phyloP scores from a whole-genome alignment of 148 eudicot species.

The Arctostaphylos glauca region DNA sequence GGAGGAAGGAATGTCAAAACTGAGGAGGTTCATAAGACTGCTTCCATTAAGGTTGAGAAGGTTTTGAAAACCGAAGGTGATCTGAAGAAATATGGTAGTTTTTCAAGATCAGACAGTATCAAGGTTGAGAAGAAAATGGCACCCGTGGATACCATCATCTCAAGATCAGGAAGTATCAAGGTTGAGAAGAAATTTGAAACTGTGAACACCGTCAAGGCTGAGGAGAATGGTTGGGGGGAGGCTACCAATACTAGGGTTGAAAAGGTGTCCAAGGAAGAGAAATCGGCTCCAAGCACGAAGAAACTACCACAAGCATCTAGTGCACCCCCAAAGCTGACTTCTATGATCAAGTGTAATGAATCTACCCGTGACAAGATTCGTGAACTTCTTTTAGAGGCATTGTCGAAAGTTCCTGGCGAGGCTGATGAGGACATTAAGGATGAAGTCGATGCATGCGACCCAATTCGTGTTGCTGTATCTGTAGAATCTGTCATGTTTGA shows the following conservation, averaged over 20 bases:
- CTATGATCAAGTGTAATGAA: slow-evolving; percentile 54
- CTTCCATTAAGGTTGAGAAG: slow-evolving; percentile 15
- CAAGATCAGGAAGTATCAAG: not conserved
- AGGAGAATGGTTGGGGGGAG: slow-evolving; percentile 14
- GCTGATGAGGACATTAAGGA: slow-evolving; percentile 41
- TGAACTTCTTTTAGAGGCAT: slow-evolving; percentile 50
- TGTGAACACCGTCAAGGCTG: slow-evolving; percentile 8
- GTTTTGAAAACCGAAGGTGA: slow-evolving; percentile 11
- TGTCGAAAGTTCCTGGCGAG: slow-evolving; percentile 47
- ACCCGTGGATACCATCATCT: slow-evolving; percentile 8
- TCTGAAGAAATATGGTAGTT: not conserved
- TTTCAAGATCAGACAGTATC: slow-evolving; percentile 12
- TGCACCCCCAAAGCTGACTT: slow-evolving; percentile 53
- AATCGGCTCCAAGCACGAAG: slow-evolving; percentile 21
- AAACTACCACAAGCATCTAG: slow-evolving; percentile 25
- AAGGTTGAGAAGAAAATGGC: slow-evolving; percentile 10
- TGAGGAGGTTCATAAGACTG: slow-evolving; percentile 21
- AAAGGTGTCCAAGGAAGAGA: slow-evolving; percentile 34
- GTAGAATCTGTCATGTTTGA: slow-evolving; percentile 68
- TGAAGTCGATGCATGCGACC: slow-evolving; percentile 50
- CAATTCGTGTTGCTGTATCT: slow-evolving; percentile 53
- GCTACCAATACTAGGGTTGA: slow-evolving; percentile 38
- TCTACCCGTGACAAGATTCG: slow-evolving; percentile 49
- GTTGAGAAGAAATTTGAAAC: slow-evolving; percentile 13
- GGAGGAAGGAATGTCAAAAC: slow-evolving; percentile 20